These are phyloP conservation scores for Pichia sporocuriosa DNA, from an alignment of 805 yeast species.

Conservation along the genomic window DNA sequence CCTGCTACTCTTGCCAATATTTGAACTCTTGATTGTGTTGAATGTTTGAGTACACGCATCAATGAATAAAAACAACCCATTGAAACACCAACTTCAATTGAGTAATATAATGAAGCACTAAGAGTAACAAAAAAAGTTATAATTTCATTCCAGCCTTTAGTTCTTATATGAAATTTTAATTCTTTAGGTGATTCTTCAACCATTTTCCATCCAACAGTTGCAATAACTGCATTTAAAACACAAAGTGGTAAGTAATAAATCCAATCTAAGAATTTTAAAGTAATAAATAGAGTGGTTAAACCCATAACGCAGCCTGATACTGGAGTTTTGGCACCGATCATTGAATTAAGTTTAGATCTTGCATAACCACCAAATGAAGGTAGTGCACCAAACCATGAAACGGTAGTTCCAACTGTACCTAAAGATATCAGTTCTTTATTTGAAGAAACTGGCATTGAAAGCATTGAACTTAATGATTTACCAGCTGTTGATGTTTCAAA, in stretches of 20 bases:
- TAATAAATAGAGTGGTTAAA: slow-evolving; percentile 58
- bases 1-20: slow-evolving; percentile 66
- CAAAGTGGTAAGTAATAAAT: slow-evolving; percentile 75
- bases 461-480: slow-evolving; percentile 72
- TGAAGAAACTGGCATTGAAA: slow-evolving; percentile 67
- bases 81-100: slow-evolving; percentile 85
- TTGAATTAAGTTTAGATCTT: slow-evolving; percentile 79
- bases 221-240: slow-evolving; percentile 71
- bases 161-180: slow-evolving; percentile 60
- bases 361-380: slow-evolving; percentile 98
- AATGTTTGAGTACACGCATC: slow-evolving; percentile 70
- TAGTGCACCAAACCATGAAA: slow-evolving; percentile 56
- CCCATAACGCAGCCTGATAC: slow-evolving; percentile 83
- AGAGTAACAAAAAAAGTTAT: slow-evolving; percentile 61
- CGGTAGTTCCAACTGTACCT: slow-evolving; percentile 65
- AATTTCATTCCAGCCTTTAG: slow-evolving; percentile 74
- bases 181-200: slow-evolving; percentile 84
- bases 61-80: slow-evolving; percentile 81
- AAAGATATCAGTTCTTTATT: slow-evolving; percentile 89
- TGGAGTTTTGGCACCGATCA: slow-evolving; percentile 83
- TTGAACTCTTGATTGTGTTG: slow-evolving; percentile 78
- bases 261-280: slow-evolving; percentile 49
- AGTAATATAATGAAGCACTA: slow-evolving; percentile 55
- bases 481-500: slow-evolving; percentile 92
- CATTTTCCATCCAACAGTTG: slow-evolving; percentile 67